Evolutionary conservation across 208 protist species (phyloP).

Genomic region (Angomonas ambiguus): DNA sequence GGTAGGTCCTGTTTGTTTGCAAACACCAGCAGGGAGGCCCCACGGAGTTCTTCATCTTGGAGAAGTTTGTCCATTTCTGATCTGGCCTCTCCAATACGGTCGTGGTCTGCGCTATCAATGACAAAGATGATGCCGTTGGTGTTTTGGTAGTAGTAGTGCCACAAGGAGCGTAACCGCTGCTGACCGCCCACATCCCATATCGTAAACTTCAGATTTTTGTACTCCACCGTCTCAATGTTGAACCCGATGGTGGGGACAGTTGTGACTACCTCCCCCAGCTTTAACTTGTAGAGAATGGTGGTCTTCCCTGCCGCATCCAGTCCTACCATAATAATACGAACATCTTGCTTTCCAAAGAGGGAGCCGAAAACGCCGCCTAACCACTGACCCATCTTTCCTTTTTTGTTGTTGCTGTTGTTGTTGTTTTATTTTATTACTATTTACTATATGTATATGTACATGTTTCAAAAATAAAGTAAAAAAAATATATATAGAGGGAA

Average conservation of each 20-base stretch:
- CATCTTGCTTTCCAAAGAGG: slow-evolving; percentile 94
- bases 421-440: neutral
- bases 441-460: neutral
- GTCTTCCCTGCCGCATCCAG: slow-evolving; percentile 98
- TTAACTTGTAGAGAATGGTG: slow-evolving; percentile 97
- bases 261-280: slow-evolving; percentile 94
- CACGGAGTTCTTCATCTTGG: slow-evolving; percentile 95
- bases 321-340: slow-evolving; percentile 97
- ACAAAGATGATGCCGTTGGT: slow-evolving; percentile 97
- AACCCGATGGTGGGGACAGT: slow-evolving; percentile 97
- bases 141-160: slow-evolving; percentile 97
- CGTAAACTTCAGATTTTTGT: slow-evolving; percentile 96
- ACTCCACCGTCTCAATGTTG: slow-evolving; percentile 97
- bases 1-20: slow-evolving; percentile 99
- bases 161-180: slow-evolving; percentile 95
- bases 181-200: slow-evolving; percentile 97
- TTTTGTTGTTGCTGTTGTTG: neutral
- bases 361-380: no score
- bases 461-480: neutral
- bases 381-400: no score
- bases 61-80: slow-evolving; percentile 95
- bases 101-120: slow-evolving; percentile 95
- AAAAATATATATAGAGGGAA: slow-evolving; percentile 10
- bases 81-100: slow-evolving; percentile 86
- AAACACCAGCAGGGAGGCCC: slow-evolving; percentile 96